Percentiles rank a stretch among this genome's conserved stretches.
phyloP scores from a whole-genome alignment of 208 protist genomes.

The Acanthamoeba lenticulata region DNA sequence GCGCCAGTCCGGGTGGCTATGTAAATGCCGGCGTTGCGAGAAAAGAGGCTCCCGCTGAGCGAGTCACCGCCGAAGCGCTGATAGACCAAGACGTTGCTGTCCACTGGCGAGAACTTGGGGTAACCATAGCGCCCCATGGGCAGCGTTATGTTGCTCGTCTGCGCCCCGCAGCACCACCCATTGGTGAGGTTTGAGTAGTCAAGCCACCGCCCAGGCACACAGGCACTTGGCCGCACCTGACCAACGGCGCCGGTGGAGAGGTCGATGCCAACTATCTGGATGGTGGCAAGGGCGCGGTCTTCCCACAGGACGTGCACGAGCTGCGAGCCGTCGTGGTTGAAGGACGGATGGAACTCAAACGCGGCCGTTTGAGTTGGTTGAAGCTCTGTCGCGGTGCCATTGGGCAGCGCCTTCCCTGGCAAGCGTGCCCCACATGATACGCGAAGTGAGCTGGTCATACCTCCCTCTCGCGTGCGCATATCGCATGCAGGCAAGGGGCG shows the following conservation, averaged over 20 bases:
- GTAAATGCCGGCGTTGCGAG: neutral
- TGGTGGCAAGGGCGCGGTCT: neutral
- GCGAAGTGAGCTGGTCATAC: neutral
- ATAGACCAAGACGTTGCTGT: neutral
- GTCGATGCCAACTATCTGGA: neutral
- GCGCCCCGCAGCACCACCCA: neutral
- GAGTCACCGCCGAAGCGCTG: neutral
- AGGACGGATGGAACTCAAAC: constrained; percentile 1
- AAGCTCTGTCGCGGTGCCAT: neutral
- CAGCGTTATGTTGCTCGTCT: neutral
- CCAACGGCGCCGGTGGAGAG: neutral
- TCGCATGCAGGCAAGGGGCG: neutral
- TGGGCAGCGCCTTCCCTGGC: neutral
- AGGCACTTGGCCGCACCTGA: neutral
- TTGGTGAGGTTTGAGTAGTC: neutral
- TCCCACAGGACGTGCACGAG: neutral
- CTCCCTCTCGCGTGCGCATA: too few species aligned
- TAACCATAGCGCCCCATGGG: neutral
- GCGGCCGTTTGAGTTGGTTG: neutral
- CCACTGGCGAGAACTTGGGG: neutral
- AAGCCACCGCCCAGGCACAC: too few species aligned
- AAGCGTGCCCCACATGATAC: neutral
- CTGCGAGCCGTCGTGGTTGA: neutral
- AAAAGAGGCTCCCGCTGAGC: neutral
- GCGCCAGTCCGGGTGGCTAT: neutral